Evolutionary conservation across 441 rosid species (phyloP), one percentile per base, ranked within the genome.

Genomic region (Pelargonium myrrhifolium): DNA sequence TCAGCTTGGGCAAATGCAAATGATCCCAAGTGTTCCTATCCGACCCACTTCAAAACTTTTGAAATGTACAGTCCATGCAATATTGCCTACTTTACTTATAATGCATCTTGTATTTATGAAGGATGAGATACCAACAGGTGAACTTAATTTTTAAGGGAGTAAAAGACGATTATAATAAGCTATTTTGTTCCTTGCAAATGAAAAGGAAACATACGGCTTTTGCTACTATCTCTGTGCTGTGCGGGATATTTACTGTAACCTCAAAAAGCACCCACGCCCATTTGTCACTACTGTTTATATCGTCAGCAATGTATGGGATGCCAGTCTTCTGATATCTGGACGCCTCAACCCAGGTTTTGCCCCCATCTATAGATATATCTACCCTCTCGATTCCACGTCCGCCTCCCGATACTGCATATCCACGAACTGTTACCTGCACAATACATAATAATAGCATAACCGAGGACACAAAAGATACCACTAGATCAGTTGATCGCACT

Each of bases 201-300:
- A 45, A 71, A 55, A 43, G 67, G 59, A 18, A 47, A 75, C 80
- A 10, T 87, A 92, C 99, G 77, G 98, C 96, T 92, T 92, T 95
- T 69, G 87, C 98, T 31, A 87, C 85, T 69, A 95, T 89, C 76
- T 89, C 87, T 0, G 90, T 83, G 59, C 62, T 72, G 45, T 68
- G 75, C 17, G 83, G 67, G 70, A 89, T 77, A 69, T 89, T 89
- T 70, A 89, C 81, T 11, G 77, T 79, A 76, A 81, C 84, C 71
- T 94, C 96, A 78, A 92, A 92, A 68, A 94, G 82, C 75, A 89
- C 97, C 99, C 99, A 94, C 0, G 97, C 91, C 99, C 99, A 94
- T 78, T 89, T 92, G 82, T 94, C 98, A 17, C 92, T 84, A 55
- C 92, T 84, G 74, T 64, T 74, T 56, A 51, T 56, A 69, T 81